A percentile compares a stretch with the other conserved stretches of the same genome.
Conservation (phyloP, 2,329 filamentous ascomycete genomes). For the Ophiosphaerella narmari region DNA sequence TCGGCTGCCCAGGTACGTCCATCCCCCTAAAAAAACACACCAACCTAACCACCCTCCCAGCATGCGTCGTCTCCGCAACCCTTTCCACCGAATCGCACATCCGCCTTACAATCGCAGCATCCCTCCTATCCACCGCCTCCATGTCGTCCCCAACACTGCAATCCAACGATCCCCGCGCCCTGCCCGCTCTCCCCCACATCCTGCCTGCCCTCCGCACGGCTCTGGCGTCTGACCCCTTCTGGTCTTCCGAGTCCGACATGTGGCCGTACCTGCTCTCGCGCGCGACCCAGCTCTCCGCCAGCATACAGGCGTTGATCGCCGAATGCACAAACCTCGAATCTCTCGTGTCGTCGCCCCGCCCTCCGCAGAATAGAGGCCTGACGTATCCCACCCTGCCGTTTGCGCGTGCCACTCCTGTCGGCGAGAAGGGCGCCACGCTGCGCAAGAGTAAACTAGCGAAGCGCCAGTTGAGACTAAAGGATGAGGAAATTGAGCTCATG, state of each 20-base stretch:
- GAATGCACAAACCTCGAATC: conserved; percentile 51
- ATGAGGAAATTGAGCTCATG: conserved; percentile 51
- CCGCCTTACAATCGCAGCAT: conserved; percentile 53
- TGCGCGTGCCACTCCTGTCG: conserved; percentile 4
- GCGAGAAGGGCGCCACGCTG: conserved; percentile 36
- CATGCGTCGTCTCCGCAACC: conserved; percentile 51
- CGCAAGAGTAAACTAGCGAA: conserved; percentile 51
- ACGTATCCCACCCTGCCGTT: conserved; percentile 22
- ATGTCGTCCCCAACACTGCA: conserved; percentile 13
- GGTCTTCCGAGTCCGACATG: conserved; percentile 45
- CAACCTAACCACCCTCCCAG: conserved; percentile 25
- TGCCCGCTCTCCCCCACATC: conserved; percentile 45
- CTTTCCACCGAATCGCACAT: conserved; percentile 55
- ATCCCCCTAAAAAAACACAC: background rate
- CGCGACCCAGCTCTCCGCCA: conserved; percentile 48
- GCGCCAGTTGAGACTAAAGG: conserved; percentile 50
- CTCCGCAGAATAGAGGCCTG: conserved; percentile 19
- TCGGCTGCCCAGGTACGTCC: conserved; percentile 55
- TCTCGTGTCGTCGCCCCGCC: conserved; percentile 42
- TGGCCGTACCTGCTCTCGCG: conserved; percentile 52
- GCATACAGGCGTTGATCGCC: conserved; percentile 53
- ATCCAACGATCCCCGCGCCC: conserved; percentile 14
- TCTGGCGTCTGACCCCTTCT: conserved; percentile 50
- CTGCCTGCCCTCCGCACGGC: conserved; percentile 50
- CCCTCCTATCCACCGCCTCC: conserved; percentile 48